These are phyloP conservation scores for Pulveroboletus sp. DNA, from an alignment of 768 basidiomycete genomes.

Conservation along the genomic window DNA sequence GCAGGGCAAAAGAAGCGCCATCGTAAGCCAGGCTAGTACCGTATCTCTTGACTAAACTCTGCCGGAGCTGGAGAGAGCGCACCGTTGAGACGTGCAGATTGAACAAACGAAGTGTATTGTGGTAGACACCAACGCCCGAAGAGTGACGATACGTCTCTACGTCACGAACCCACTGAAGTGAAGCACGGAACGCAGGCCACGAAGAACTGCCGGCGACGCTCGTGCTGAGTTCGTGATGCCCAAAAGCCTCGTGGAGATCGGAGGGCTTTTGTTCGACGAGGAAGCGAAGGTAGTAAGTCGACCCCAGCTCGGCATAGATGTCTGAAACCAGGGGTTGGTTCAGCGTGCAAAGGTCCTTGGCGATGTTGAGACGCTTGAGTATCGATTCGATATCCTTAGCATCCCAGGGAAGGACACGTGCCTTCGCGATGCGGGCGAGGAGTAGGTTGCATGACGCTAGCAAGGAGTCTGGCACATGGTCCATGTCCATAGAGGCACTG, in stretches of 20 bases:
- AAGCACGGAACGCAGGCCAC: conserved; percentile 18
- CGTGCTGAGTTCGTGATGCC: conserved; percentile 24
- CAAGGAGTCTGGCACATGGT: conserved; percentile 4
- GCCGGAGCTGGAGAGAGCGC: conserved; percentile 19
- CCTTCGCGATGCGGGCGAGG: conserved; percentile 20
- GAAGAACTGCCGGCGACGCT: conserved; percentile 10
- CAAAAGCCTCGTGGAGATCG: conserved; percentile 25
- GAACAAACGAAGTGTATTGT: conserved; percentile 23
- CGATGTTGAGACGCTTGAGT: conserved; percentile 23
- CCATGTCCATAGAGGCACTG: conserved; percentile 4
- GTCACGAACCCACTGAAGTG: conserved; percentile 21
- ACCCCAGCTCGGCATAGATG: conserved; percentile 23
- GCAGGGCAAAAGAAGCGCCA: conserved; percentile 27
- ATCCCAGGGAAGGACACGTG: conserved; percentile 25
- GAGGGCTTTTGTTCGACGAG: conserved; percentile 15
- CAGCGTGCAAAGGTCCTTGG: conserved; percentile 21
- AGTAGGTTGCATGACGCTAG: conserved; percentile 17
- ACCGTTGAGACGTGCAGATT: conserved; percentile 14
- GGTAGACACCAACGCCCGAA: conserved; percentile 30
- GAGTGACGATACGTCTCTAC: conserved; percentile 20
- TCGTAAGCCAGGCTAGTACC: conserved; percentile 21
- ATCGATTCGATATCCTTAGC: conserved; percentile 23
- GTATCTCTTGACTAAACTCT: conserved; percentile 11
- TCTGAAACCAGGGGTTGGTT: conserved; percentile 19
- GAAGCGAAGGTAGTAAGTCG: conserved; percentile 24